Evolutionary conservation across 176 grass and related monocot species (phyloP).

Genomic region (Oryza longistaminata): DNA sequence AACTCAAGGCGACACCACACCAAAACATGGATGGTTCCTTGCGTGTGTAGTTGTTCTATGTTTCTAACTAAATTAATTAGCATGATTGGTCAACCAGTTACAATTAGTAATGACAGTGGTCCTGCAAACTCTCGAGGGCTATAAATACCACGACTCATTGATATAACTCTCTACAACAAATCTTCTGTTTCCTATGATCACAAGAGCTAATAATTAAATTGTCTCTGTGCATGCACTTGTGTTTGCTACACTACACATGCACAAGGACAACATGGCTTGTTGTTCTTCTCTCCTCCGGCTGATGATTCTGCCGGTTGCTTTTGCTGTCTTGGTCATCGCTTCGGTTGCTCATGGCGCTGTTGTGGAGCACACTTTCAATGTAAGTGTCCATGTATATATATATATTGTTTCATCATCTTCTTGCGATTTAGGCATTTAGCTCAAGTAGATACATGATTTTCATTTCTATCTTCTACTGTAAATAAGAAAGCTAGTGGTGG

Average conservation of each 20-base stretch:
- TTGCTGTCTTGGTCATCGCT: not conserved
- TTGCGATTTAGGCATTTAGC: not conserved
- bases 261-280: not conserved
- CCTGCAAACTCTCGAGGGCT: not conserved
- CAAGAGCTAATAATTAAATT: no score
- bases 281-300: not conserved
- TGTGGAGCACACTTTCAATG: slow-evolving; percentile 40
- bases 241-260: not conserved
- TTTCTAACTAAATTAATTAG: not conserved
- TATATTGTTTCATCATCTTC: not conserved
- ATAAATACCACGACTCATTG: not conserved
- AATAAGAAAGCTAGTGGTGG: no score
- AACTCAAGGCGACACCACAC: not conserved
- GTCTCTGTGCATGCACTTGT: not conserved
- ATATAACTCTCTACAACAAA: no score
- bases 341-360: not conserved
- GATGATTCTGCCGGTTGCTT: not conserved
- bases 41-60: not conserved
- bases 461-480: not conserved
- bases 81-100: not conserved
- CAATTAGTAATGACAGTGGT: not conserved
- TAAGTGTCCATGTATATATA: not conserved
- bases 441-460: not conserved
- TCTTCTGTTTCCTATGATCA: no score
- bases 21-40: not conserved